These are phyloP conservation scores for Ustilaginoidea virens DNA, from an alignment of 2,329 filamentous ascomycete genomes.

Conservation along the genomic window DNA sequence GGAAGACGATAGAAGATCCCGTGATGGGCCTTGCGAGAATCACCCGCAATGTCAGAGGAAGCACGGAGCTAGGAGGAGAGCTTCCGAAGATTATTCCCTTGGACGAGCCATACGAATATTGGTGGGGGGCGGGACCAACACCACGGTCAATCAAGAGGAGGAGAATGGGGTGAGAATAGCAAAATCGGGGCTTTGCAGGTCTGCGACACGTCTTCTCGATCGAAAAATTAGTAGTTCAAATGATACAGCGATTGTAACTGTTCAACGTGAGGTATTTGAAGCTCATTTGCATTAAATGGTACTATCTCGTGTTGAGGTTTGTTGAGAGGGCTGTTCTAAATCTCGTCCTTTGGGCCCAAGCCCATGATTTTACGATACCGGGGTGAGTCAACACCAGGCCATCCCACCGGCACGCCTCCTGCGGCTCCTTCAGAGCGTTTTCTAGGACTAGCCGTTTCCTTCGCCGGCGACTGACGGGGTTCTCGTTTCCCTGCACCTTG, in stretches of 20 bases:
- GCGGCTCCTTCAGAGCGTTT: neutral
- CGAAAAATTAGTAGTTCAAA: neutral
- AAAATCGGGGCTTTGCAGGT: neutral
- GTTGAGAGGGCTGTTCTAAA: neutral
- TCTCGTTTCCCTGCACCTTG: neutral
- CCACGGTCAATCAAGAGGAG: conserved; percentile 1
- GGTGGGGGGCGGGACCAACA: conserved; percentile 1
- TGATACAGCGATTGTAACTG: too few species aligned
- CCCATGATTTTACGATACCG: conserved; percentile 1
- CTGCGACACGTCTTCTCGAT: too few species aligned
- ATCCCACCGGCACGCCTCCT: conserved; percentile 1
- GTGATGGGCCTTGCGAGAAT: conserved; percentile 1
- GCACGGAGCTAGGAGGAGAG: conserved; percentile 4
- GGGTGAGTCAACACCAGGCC: conserved; percentile 3
- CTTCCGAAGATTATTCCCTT: conserved; percentile 2
- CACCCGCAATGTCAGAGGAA: conserved; percentile 5
- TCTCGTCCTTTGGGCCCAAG: neutral
- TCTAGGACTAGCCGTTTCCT: neutral
- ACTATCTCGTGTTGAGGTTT: too few species aligned
- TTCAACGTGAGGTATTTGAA: neutral
- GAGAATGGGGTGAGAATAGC: conserved; percentile 1
- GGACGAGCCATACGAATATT: conserved; percentile 1
- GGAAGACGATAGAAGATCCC: conserved; percentile 4
- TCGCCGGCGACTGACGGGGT: neutral
- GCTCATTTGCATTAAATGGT: too few species aligned